Conservation (phyloP, 495 filamentous ascomycete species). For the Penicillium roqueforti region DNA sequence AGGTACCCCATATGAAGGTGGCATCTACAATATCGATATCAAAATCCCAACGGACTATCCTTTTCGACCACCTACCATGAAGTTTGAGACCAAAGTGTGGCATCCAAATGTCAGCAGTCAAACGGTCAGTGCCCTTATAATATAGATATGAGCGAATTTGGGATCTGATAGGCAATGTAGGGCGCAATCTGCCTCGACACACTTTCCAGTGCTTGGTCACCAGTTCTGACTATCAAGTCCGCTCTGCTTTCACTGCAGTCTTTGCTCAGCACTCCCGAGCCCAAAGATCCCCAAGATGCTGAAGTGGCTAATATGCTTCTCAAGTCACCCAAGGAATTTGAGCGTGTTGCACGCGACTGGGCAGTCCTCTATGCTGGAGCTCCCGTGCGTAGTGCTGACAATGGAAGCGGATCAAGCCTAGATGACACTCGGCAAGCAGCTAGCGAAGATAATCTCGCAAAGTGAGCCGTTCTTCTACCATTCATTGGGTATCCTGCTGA, state of each 20-base stretch:
- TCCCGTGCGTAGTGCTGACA: constrained; percentile 50
- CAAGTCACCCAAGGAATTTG: constrained; percentile 69
- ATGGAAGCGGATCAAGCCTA: constrained; percentile 47
- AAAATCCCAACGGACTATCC: constrained; percentile 86
- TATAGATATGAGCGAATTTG: neutral
- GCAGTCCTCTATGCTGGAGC: constrained; percentile 79
- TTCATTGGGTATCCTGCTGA: constrained; percentile 10
- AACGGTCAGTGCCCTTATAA: constrained; percentile 58
- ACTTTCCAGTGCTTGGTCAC: constrained; percentile 83
- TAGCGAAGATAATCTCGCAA: constrained; percentile 42
- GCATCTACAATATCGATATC: constrained; percentile 78
- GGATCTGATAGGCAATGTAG: constrained; percentile 38
- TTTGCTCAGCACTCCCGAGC: constrained; percentile 88
- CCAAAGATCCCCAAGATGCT: constrained; percentile 94
- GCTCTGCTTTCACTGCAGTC: constrained; percentile 90
- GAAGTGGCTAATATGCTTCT: constrained; percentile 93
- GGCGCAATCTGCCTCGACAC: constrained; percentile 98
- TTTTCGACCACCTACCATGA: constrained; percentile 89
- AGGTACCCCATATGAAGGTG: constrained; percentile 91
- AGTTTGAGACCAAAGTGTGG: constrained; percentile 94
- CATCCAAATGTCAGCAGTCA: constrained; percentile 96
- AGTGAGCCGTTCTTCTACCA: constrained; percentile 26
- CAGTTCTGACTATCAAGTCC: constrained; percentile 93
- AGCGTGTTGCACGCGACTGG: constrained; percentile 84
- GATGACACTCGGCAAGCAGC: constrained; percentile 39